Evolutionary conservation across 768 basidiomycete species (phyloP), one percentile per base, ranked within the genome.

Genomic region (Kockovaella imperatae): DNA sequence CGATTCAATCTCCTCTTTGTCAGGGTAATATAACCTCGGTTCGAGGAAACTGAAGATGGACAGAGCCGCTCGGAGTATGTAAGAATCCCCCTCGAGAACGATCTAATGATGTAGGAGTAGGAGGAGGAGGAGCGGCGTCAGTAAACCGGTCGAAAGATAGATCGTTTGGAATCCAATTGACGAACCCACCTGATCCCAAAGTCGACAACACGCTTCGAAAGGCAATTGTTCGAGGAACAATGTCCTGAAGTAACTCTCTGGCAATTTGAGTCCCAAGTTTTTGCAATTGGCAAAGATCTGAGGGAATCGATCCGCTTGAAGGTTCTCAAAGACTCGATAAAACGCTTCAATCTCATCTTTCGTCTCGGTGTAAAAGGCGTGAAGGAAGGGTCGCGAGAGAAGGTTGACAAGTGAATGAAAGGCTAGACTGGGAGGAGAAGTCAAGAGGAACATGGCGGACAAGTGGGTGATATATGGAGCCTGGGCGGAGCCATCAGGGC

Each of bases 201-300:
- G 51, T 24, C 69, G 42, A 45, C 60, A 62, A 31, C 44, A 53
- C 10, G 61, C 59, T 48, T 70, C 69, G 39, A 70, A 70, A 18
- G 67, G 61, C 4, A 70, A 48, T 35, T 68, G 64, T 40, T 68
- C 67, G 15, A 70, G 50, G 35, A 70, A 54, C 53, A 70, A 28
- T 21, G 60, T 59, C 42, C 64, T 56, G 38, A 70, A 70, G 40
- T 61, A 70, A 23, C 64, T 56, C 43, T 68, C 59, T 4, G 69
- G 69, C 15, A 70, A 42, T 21, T 61, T 53, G 23, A 68, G 41
- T 10, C 66, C 69, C 4, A 68, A 49, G 49, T 65, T 63, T 47
- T 67, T 68, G 42, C 64, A 67, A 49, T 70, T 70, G 11, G 69
- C 67, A 42, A 59, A 70, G 30, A 70, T 68, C 40, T 62, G 67